Base-by-base conservation (phyloP, 768 basidiomycete genomes). In the Russula vinacea region DNA sequence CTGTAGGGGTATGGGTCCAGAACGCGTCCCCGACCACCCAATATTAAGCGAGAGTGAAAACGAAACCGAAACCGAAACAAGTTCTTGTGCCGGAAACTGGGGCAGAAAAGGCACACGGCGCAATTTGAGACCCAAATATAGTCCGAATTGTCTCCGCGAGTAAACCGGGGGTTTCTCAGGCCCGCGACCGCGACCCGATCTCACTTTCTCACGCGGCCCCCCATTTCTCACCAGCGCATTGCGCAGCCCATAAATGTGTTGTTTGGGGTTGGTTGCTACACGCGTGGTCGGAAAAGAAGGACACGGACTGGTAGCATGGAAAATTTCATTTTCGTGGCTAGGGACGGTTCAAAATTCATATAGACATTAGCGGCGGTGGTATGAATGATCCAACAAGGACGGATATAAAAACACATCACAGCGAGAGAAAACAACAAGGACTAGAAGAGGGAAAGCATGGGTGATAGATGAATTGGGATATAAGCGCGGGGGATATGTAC, bases 351-450 rank as follows among this genome's bases (percentile, higher is more conserved):
- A n/a, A n/a, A n/a, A 19, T 44, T 19, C 44, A 45, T 17, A 45
- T 45, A 45, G 32, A 33, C 26, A 29, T 13, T 37, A 49, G 22
- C 22, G 47, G 5, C 13, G 8, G 13, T 35, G 58, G 47, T 50
- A 59, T 59, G 49, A 29, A 59, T 59, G 49, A 29, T 39, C 50
- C 22, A 47, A 47, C 13, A 35, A 35, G 47, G 47, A 13, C 10
- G 49, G 24, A 24, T 24, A 24, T 2, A 17, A 24, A 29, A 1
- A 50, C 26, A 39, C 39, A n/a, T n/a, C n/a, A 39, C 11, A 49
- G 13, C 10, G 24, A n/a, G n/a, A 39, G 10, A 55, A 13, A 56
- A 62, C 60, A 62, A 62, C 35, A 40, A 56, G 35, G 35, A 39
- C 61, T n/a, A 50, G 29, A 62, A 39, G 37, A 6, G 45, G 61